phyloP scores from a whole-genome alignment of 2,329 filamentous ascomycete species.

The Paecilomyces sp. region DNA sequence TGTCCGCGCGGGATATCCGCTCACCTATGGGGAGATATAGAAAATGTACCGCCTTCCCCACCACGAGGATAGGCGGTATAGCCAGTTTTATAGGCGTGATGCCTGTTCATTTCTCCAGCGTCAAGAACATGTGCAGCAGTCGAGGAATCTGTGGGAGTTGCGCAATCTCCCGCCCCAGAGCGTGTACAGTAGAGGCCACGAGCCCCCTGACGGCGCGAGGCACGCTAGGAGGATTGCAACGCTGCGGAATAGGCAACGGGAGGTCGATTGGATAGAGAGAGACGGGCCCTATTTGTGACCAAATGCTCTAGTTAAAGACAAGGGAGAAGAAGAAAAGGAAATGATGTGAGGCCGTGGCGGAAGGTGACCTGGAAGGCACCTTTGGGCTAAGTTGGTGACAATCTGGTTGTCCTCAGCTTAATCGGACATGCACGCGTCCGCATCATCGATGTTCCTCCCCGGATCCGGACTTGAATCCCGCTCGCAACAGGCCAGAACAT shows the following conservation, averaged over 20 bases:
- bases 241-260: not conserved
- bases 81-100: constrained; percentile 79
- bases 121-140: constrained; percentile 23
- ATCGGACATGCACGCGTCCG: not conserved
- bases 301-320: not conserved
- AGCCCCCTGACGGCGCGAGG: constrained; percentile 2
- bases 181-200: constrained; percentile 4
- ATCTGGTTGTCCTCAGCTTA: not conserved
- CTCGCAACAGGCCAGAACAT: not conserved
- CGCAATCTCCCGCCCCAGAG: constrained; percentile 2
- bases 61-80: constrained; percentile 61
- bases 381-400: not conserved
- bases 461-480: not conserved
- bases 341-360: not conserved
- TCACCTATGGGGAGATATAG: constrained; percentile 84
- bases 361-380: not conserved
- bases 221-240: not conserved
- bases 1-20: constrained; percentile 13
- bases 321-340: constrained; percentile 1
- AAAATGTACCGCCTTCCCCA: constrained; percentile 63
- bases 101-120: constrained; percentile 69
- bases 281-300: not conserved
- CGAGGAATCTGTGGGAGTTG: constrained; percentile 1
- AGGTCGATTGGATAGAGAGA: not conserved
- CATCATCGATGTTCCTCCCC: constrained; percentile 1